Percentiles rank a stretch among this genome's conserved stretches.
Conservation (phyloP, 2,329 filamentous ascomycete genomes). For the Microdochium bolleyi region DNA sequence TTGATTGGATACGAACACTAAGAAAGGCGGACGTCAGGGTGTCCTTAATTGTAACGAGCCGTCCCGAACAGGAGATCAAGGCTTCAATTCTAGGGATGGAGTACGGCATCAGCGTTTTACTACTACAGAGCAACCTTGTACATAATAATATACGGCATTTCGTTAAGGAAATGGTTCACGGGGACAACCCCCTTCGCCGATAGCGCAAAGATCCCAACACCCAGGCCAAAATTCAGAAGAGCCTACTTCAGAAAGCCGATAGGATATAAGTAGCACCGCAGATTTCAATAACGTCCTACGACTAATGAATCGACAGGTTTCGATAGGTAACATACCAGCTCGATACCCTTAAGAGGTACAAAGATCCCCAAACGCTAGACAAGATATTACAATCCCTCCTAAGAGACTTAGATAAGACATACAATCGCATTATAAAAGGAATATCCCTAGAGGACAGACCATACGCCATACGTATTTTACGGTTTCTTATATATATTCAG, state of each 20-base stretch:
- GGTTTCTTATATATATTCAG: not conserved
- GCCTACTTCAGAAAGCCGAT: not conserved
- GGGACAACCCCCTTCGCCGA: not conserved
- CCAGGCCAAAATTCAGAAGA: not conserved
- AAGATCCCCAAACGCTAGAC: not conserved
- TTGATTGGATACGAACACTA: not conserved
- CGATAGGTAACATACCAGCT: not conserved
- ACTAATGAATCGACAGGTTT: not conserved
- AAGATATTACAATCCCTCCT: not conserved
- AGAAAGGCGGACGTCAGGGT: not conserved
- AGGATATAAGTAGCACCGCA: not conserved
- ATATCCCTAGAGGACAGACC: not conserved
- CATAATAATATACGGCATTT: not conserved
- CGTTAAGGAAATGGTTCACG: not conserved
- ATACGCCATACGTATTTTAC: not conserved
- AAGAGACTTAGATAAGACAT: not conserved
- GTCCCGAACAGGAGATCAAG: not conserved
- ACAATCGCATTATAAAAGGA: not conserved
- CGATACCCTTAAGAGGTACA: not conserved
- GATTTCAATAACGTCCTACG: not conserved
- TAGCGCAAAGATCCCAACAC: not conserved
- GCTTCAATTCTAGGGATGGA: not conserved
- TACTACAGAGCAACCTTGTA: not conserved
- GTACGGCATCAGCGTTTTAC: not conserved
- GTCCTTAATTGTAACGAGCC: not conserved